A percentile compares a stretch with the other conserved stretches of the same genome.
phyloP scores from a whole-genome alignment of 257 asterid species.

The Eustoma russellianum region DNA sequence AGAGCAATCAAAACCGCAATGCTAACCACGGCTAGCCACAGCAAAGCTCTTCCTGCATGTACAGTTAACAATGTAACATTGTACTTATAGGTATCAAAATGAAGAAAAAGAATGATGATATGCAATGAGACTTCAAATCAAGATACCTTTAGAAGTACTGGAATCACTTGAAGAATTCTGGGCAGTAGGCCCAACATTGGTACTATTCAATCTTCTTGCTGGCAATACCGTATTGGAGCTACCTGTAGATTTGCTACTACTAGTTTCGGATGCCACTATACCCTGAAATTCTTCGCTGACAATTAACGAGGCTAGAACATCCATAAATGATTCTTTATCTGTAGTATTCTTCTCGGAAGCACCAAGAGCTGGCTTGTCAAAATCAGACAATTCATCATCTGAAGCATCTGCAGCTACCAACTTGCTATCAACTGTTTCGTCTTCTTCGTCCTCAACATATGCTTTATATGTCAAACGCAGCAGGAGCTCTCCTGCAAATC shows the following conservation, averaged over 20 bases:
- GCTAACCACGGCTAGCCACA: constrained; percentile 73
- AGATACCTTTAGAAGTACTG: constrained; percentile 44
- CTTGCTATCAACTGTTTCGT: constrained; percentile 39
- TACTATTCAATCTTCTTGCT: constrained; percentile 23
- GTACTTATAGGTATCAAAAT: neutral
- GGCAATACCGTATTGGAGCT: constrained; percentile 13
- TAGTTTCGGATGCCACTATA: constrained; percentile 76
- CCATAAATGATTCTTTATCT: constrained; percentile 71
- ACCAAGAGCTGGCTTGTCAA: constrained; percentile 30
- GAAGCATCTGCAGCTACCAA: constrained; percentile 29
- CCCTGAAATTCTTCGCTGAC: constrained; percentile 94
- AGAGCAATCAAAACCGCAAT: constrained; percentile 65
- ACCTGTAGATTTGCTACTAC: constrained; percentile 32
- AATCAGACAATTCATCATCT: constrained; percentile 53
- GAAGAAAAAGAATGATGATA: too few relatives aligned
- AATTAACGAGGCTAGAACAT: constrained; percentile 67
- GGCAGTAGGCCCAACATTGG: constrained; percentile 5
- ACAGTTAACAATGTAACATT: too few relatives aligned
- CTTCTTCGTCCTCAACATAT: constrained; percentile 98
- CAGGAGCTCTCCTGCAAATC: constrained; percentile 76
- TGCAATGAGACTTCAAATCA: constrained; percentile 5
- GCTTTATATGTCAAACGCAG: constrained; percentile 93
- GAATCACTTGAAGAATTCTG: constrained; percentile 30
- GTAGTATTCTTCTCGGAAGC: constrained; percentile 31
- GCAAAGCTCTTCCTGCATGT: constrained; percentile 51